A percentile compares a stretch with the other conserved stretches of the same genome.
These are phyloP conservation scores for Posidonia australis DNA, from an alignment of 106 monocot genomes.

Conservation along the genomic window DNA sequence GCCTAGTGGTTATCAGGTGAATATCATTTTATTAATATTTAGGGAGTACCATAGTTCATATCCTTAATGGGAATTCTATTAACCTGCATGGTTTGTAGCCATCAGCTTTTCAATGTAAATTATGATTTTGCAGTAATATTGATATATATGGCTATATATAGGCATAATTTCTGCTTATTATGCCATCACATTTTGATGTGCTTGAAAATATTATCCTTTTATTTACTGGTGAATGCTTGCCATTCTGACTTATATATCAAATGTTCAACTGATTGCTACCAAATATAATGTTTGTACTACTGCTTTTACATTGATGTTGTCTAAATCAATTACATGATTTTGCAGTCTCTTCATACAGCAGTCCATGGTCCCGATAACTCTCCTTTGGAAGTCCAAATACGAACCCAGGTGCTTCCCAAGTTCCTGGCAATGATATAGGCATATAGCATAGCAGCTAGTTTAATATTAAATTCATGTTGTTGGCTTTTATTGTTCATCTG, in stretches of 20 bases:
- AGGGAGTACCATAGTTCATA: neutral
- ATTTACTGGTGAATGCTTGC: no score
- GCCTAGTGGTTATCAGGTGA: conserved; percentile 95
- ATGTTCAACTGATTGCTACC: no score
- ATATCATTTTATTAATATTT: no score
- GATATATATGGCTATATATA: no score
- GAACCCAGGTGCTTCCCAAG: conserved; percentile 60
- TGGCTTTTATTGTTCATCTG: neutral
- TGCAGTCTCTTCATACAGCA: conserved; percentile 95
- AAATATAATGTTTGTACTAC: neutral
- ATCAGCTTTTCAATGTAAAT: no score
- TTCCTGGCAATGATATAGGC: neutral
- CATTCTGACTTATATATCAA: no score
- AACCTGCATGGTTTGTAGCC: no score
- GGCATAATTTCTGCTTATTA: no score
- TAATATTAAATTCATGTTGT: neutral
- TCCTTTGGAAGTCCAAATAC: conserved; percentile 88
- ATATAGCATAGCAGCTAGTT: neutral
- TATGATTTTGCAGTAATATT: no score
- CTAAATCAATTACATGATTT: neutral
- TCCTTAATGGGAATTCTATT: no score
- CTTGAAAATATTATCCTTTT: no score
- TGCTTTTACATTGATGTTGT: neutral
- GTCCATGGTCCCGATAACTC: conserved; percentile 77
- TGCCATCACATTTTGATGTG: no score